Base-by-base conservation (phyloP, 2,329 filamentous ascomycete species). In the Leptoxyphium fumago region DNA sequence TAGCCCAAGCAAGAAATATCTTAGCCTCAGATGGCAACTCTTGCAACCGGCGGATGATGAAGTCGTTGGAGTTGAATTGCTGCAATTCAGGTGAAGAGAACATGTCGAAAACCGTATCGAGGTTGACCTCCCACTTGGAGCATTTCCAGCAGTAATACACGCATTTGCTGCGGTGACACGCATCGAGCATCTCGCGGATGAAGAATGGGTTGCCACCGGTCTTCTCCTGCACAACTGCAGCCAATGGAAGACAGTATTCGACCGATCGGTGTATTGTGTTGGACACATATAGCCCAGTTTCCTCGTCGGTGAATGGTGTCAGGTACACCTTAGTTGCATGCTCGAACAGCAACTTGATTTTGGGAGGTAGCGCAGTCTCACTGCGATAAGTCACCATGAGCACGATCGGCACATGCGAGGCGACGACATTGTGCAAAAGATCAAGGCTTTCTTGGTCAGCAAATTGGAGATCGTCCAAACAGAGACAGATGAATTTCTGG, bases 131-230 rank as follows among this genome's bases (percentile, higher is more conserved):
- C 89, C 89, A 96, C 39, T 75, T 73, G 40, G 79, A 84, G 50
- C 82, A 77, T 52, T 78, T 79, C 71, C 91, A 94, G 48, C 87
- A 86, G 61, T 94, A 95, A 75, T 80, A 94, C 41, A 95, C 82
- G 60, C 84, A 94, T 52, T 81, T 81, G 57, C 85, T 91, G 36
- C 84, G 78, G 60, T 94, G 80, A 59, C 85, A 93, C 2, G 82
- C 81, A 56, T 84, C 84, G 4, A 95, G 73, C 74, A 95, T 93
- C 63, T 94, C 85, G 44, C 85, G 75, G 61, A 94, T 83, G 56
- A 91, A 93, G 56, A 94, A 95, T 0, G 87, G 82, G 48, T 94
- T 94, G 1, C 88, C 88, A 21, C 76, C 76, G 8, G 84, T 89
- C 64, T 91, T 93, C 55, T 89, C 87, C 59, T 93, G 84, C 5